These are phyloP conservation scores for Aspergillus pseudoterreus DNA, from an alignment of 2,329 filamentous ascomycete genomes.

Conservation along the genomic window DNA sequence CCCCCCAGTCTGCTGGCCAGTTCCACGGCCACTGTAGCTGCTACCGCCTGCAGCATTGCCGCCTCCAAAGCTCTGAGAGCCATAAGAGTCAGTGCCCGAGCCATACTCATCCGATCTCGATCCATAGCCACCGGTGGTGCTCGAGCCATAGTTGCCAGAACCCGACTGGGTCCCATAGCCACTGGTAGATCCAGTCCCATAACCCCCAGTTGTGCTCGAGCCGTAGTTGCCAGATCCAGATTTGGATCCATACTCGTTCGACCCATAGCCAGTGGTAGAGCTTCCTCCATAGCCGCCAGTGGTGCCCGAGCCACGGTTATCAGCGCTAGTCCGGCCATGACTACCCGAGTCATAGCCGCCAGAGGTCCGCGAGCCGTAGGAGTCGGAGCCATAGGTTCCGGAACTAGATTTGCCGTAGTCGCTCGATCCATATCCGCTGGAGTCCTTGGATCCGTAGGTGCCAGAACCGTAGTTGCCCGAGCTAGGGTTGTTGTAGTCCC, in stretches of 20 bases:
- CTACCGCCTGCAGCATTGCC: slow-evolving; percentile 9
- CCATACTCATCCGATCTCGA: slow-evolving; percentile 1
- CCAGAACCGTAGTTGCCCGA: slow-evolving; percentile 7
- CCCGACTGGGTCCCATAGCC: no score
- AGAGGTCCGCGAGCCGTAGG: slow-evolving; percentile 2
- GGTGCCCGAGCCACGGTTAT: slow-evolving; percentile 18
- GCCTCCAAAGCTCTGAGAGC: slow-evolving; percentile 7
- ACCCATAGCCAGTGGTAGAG: not conserved
- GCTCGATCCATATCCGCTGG: not conserved
- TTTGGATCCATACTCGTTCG: slow-evolving; percentile 31
- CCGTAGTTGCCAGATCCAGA: slow-evolving; percentile 10
- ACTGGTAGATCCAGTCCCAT: not conserved
- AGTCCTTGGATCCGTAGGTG: slow-evolving; percentile 5
- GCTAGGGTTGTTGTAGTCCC: not conserved
- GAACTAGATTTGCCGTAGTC: slow-evolving; percentile 1
- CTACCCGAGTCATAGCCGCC: slow-evolving; percentile 41
- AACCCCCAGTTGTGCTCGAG: slow-evolving; percentile 1
- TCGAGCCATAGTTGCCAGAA: slow-evolving; percentile 4
- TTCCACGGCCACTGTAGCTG: slow-evolving; percentile 10
- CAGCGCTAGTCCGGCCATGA: slow-evolving; percentile 22
- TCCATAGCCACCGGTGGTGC: slow-evolving; percentile 2
- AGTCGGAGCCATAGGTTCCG: slow-evolving; percentile 11
- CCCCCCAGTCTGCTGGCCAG: slow-evolving; percentile 1
- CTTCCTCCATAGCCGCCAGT: not conserved
- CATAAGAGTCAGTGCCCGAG: slow-evolving; percentile 4